These are phyloP conservation scores for Eucalyptus shirleyi DNA, from an alignment of 345 rosid genomes.

Conservation along the genomic window DNA sequence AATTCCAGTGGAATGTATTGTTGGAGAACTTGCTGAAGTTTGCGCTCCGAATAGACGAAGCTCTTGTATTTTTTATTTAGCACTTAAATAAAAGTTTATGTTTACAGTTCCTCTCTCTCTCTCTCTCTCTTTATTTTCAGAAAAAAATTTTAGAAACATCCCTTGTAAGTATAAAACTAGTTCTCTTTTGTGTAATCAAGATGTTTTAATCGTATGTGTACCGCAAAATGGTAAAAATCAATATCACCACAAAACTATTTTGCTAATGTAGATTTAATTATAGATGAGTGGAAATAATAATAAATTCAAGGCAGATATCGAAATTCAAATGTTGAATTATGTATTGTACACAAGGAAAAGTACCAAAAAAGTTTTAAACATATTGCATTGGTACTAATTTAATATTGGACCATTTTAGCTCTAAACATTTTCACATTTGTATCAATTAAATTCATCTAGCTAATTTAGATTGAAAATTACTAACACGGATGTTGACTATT, in stretches of 20 bases:
- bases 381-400: no score
- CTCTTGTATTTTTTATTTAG: background rate
- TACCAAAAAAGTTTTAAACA: background rate
- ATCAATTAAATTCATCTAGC: no score
- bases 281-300: no score
- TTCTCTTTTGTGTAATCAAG: background rate
- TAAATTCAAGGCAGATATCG: background rate
- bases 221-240: background rate
- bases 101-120: background rate
- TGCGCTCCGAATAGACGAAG: background rate
- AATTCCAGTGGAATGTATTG: background rate
- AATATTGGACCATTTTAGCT: no score
- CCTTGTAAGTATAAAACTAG: background rate
- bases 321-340: background rate
- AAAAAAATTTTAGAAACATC: background rate
- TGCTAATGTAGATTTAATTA: background rate
- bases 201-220: background rate
- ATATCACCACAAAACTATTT: background rate
- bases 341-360: background rate
- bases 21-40: background rate
- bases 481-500: accelerated
- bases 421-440: background rate
- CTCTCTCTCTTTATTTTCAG: background rate
- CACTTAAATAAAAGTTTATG: background rate
- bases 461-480: no score